Base-by-base conservation (phyloP, 768 basidiomycete species). In the Albatrellus ellisii region DNA sequence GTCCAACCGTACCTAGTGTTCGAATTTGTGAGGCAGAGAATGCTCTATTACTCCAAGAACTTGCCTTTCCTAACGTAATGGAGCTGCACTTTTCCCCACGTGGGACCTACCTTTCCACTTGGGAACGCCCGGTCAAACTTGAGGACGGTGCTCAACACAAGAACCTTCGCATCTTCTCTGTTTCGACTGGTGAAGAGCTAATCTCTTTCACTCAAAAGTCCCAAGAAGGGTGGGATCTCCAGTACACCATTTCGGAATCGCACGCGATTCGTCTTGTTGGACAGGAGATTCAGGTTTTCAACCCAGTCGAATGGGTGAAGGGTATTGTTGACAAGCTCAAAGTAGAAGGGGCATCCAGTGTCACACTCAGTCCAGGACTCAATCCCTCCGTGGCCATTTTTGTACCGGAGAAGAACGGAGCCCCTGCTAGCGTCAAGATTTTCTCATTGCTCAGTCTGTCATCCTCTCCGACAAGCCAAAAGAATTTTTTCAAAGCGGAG, bases 401-500 rank as follows among this genome's bases (percentile, higher is more conserved):
- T 57, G 68, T 92, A 28, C 83, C 78, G 0, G 94, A 98, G 70
- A 90, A 90, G 69, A 95, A 95, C 81, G 94, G 92, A 36, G 75
- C 79, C 9, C 94, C 94, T 2, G 92, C 88, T 0, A 80, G 72
- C 51, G 72, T 98, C 59, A 82, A 79, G 60, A 79, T 97, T 40
- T 90, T 81, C 58, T 73, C 79, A 42, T 69, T 98, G 36, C 62
- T 72, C 34, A 61, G 75, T 7, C 71, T 89, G 37, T 60, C 54
- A 38, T 65, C 64, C 9, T 58, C 66, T n/a, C 89, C 90, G 0
- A 81, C 81, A 0, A 81, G 84, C 52, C 77, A 82, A 49, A 98
- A 98, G 67, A 80, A 76, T 6, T 98, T 98, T 60, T 97, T 76
- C 75, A 95, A 95, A 65, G 90, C 91, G 1, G 91, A 98, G 64